Base-by-base conservation (phyloP, 1,139 yeast genomes). In the Blastobotrys aristatus region DNA sequence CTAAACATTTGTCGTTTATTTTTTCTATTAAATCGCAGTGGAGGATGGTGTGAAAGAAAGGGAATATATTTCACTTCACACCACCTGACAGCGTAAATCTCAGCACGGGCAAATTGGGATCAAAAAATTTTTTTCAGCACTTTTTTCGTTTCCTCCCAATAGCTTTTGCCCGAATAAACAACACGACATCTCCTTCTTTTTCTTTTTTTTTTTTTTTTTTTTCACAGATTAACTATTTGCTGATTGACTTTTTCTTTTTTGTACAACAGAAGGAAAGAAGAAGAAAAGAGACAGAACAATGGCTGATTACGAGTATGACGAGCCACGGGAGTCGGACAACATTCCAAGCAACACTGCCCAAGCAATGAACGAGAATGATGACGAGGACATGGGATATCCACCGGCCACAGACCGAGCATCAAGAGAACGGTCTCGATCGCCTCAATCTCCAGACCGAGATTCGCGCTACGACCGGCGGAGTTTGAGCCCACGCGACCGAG, bases 401-500 rank as follows among this genome's bases (percentile, higher is more conserved):
- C 36, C 16, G 16, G n/a, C 17, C 4, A 33, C 37, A 4, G 20
- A n/a, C 21, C 38, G 26, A 34, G 18, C 17, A 13, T 22, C 34
- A 5, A 11, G 42, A 10, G 30, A 37, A 31, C 18, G 47, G 31
- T 30, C 42, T 17, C 44, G 40, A 34, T 37, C 32, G 22, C n/a
- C n/a, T n/a, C 21, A 30, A 7, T 16, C 21, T n/a, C 20, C 32
- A 43, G 48, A 40, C 26, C 36, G 44, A 31, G 29, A 32, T 7
- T 53, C 58, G 17, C 52, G 56, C 10, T 49, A 53, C 40, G 56
- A 54, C 45, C 51, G 62, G 37, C 53, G 61, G 16, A 57, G 61
- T n/a, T 41, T 44, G 24, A 56, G 60, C 22, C 62, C 62, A 18
- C 51, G 53, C 17, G 55, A 56, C 8, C 56, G 53, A 14, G 54